phyloP scores from a whole-genome alignment of 345 rosid genomes.

The Triadica sebifera region DNA sequence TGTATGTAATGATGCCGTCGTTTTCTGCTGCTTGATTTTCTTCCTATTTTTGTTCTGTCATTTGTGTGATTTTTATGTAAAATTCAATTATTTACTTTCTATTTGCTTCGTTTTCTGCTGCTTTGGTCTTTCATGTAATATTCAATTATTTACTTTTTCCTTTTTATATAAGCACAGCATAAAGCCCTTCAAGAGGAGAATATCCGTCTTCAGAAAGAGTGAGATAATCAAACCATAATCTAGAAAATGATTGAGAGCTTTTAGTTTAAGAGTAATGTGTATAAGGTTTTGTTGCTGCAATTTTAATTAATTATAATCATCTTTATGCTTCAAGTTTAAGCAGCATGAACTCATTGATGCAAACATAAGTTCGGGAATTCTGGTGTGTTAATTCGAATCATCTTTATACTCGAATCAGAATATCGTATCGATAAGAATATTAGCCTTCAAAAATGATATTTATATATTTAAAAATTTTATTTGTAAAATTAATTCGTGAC shows the following conservation, averaged over 20 bases:
- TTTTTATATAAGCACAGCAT: constrained; percentile 32
- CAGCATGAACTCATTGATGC: constrained; percentile 27
- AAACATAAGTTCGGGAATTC: constrained; percentile 22
- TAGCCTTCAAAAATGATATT: no score
- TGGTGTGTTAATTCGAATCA: constrained; percentile 13
- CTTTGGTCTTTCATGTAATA: no score
- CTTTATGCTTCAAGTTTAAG: constrained; percentile 19
- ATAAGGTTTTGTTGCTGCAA: no score
- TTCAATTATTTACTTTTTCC: no score
- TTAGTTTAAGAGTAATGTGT: no score
- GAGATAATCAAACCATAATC: constrained; percentile 20
- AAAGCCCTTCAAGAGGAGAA: constrained; percentile 51
- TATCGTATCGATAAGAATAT: no score
- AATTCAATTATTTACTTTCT: no score
- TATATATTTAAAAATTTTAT: no score
- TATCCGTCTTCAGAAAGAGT: constrained; percentile 44
- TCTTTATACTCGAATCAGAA: no score
- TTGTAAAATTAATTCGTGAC: no score
- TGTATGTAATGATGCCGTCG: no score
- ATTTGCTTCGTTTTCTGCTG: no score
- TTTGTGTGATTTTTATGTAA: neutral
- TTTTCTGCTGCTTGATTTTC: neutral
- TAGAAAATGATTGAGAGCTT: neutral
- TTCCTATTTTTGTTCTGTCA: neutral
- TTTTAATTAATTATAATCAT: neutral